Conservation (phyloP, 164 flowering plant genomes). For the Aristolochia contorta region DNA sequence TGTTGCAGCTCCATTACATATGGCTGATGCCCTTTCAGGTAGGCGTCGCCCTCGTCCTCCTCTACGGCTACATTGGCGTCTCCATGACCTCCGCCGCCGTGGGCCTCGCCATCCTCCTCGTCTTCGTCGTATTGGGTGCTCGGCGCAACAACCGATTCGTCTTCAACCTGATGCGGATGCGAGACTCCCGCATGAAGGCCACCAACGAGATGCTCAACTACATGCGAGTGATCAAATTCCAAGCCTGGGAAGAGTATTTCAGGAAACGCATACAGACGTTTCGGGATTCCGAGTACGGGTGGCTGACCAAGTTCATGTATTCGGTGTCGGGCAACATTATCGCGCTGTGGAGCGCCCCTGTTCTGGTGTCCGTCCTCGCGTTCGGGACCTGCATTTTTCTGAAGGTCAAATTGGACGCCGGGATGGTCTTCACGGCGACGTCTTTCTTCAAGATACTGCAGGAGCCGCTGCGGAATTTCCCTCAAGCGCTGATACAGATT, state of each 20-base stretch:
- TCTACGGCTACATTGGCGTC: conserved; percentile 48
- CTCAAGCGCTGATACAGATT: conserved; percentile 72
- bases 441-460: conserved; percentile 71
- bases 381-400: conserved; percentile 12
- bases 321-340: conserved; percentile 54
- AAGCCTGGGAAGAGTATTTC: conserved; percentile 95
- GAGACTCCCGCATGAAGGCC: conserved; percentile 82
- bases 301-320: conserved; percentile 71
- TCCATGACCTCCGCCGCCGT: conserved; percentile 38
- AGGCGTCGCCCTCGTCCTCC: conserved; percentile 48
- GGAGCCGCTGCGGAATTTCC: conserved; percentile 82
- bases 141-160: conserved; percentile 49
- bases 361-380: conserved; percentile 51
- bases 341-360: conserved; percentile 75
- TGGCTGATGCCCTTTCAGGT: conserved; percentile 90
- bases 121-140: conserved; percentile 49
- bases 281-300: conserved; percentile 56
- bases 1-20: conserved; percentile 64
- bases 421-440: conserved; percentile 61
- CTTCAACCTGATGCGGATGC: conserved; percentile 50
- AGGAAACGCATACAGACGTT: conserved; percentile 45
- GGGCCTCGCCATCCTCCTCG: conserved; percentile 35
- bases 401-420: conserved; percentile 9
- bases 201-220: conserved; percentile 83
- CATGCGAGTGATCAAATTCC: conserved; percentile 92